Evolutionary conservation across 179 eudicot species (phyloP).

Genomic region (Carnegiea gigantea): DNA sequence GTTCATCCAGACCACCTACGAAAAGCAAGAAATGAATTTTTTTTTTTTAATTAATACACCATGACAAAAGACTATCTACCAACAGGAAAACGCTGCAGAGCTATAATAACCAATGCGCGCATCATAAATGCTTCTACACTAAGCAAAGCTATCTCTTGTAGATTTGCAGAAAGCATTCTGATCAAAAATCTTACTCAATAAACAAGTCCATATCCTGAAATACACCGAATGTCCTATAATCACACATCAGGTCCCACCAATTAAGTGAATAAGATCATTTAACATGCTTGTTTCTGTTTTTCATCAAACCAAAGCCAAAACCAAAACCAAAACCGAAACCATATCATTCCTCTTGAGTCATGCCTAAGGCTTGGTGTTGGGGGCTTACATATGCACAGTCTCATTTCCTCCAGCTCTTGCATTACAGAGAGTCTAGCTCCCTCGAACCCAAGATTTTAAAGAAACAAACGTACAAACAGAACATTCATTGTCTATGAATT

Average conservation of each 20-base stretch:
- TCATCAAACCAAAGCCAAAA: background rate
- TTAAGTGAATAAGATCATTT: slow-evolving; percentile 8
- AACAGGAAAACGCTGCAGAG: background rate
- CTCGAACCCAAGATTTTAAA: background rate
- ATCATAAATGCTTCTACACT: background rate
- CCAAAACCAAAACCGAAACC: background rate
- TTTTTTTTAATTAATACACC: background rate
- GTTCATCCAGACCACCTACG: slow-evolving; percentile 93
- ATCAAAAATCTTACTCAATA: background rate
- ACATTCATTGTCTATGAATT: background rate
- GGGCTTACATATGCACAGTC: background rate
- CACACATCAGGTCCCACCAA: slow-evolving; percentile 9
- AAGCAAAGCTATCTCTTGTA: too few relatives aligned
- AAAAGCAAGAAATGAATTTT: slow-evolving; percentile 9
- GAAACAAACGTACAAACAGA: background rate
- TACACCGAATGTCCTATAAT: background rate
- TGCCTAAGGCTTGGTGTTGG: too few relatives aligned
- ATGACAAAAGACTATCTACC: background rate
- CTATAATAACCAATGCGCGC: background rate
- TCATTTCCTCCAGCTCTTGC: background rate
- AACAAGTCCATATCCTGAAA: background rate
- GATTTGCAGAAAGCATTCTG: too few relatives aligned
- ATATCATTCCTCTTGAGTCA: background rate
- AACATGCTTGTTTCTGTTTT: background rate
- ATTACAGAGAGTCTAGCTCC: background rate